Percentiles rank a stretch among this genome's conserved stretches.
Evolutionary conservation across 371 early-diverging fungal genomes (phyloP).

Genomic region (Mortierella sp.): DNA sequence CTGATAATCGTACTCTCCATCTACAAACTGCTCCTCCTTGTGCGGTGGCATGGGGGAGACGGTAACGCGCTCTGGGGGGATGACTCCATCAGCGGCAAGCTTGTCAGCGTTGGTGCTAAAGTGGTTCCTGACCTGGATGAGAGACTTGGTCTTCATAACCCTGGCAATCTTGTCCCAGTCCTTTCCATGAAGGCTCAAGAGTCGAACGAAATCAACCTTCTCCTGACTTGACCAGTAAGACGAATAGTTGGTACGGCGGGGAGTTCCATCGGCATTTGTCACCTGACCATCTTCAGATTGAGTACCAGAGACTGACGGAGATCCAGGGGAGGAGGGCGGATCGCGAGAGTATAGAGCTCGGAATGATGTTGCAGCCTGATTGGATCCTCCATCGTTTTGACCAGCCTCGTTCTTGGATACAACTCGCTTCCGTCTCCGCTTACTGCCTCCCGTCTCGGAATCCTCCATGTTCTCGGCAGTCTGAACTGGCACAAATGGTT

Average conservation of each 20-base stretch:
- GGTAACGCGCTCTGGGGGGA: constrained; percentile 4
- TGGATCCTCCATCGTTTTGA: constrained; percentile 5
- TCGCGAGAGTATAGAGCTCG: constrained; percentile 51
- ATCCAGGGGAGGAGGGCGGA: constrained; percentile 27
- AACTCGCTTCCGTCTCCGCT: constrained; percentile 27
- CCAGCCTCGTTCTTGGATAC: constrained; percentile 34
- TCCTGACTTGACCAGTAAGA: constrained; percentile 93
- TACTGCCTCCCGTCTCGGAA: constrained; percentile 17
- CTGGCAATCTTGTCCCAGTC: constrained; percentile 86
- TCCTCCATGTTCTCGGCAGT: constrained; percentile 13
- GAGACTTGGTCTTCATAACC: constrained; percentile 82
- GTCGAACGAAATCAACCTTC: constrained; percentile 76
- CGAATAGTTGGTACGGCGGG: constrained; percentile 59
- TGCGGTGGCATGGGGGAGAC: neutral
- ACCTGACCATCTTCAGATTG: constrained; percentile 21
- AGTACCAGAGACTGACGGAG: constrained; percentile 18
- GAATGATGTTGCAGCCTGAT: constrained; percentile 34
- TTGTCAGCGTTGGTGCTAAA: constrained; percentile 82
- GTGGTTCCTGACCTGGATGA: constrained; percentile 88
- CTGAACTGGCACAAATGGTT: neutral
- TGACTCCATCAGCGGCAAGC: constrained; percentile 66
- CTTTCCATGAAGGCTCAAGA: constrained; percentile 73
- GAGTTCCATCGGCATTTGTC: constrained; percentile 19
- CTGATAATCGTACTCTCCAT: neutral
- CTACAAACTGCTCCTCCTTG: constrained; percentile 3